Conservation (phyloP, 768 basidiomycete species). For the Boletus reticuloceps region DNA sequence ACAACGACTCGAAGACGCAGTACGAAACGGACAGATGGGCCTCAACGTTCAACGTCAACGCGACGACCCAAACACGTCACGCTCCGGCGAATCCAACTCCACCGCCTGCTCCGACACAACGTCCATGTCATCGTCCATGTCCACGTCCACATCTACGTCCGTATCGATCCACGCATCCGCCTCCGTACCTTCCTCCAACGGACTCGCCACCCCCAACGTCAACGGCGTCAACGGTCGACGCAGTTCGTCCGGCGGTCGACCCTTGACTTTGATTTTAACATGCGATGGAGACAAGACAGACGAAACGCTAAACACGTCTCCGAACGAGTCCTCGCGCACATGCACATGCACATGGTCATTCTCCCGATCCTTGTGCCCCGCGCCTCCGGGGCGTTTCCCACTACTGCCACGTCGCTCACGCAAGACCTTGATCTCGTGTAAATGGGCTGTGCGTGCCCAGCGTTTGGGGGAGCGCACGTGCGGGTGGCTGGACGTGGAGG, state of each 20-base stretch:
- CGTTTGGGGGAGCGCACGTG: slow-evolving; percentile 41
- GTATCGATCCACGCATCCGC: slow-evolving; percentile 39
- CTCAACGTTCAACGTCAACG: not conserved
- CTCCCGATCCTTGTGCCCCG: slow-evolving; percentile 8
- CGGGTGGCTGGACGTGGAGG: slow-evolving; percentile 13
- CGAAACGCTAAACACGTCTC: slow-evolving; percentile 17
- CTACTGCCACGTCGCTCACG: slow-evolving; percentile 13
- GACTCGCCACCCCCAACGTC: not conserved
- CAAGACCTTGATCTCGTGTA: slow-evolving; percentile 54
- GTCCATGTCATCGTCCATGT: slow-evolving; percentile 23
- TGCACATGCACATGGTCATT: not conserved
- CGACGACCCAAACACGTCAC: slow-evolving; percentile 10
- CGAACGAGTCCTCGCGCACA: not conserved
- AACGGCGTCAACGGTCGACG: slow-evolving; percentile 12
- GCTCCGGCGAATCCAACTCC: slow-evolving; percentile 3
- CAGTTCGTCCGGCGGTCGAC: not conserved
- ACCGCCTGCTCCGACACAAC: slow-evolving; percentile 14
- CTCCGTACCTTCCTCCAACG: slow-evolving; percentile 18
- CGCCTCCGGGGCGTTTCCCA: slow-evolving; percentile 3
- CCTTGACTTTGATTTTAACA: not conserved
- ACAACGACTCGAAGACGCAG: too few species aligned
- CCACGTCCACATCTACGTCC: slow-evolving; percentile 38
- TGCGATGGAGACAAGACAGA: not conserved
- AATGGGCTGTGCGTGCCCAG: slow-evolving; percentile 65
- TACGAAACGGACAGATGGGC: too few species aligned